Conservation (phyloP, 148 eudicot species). For the Vaccinium corymbosum region DNA sequence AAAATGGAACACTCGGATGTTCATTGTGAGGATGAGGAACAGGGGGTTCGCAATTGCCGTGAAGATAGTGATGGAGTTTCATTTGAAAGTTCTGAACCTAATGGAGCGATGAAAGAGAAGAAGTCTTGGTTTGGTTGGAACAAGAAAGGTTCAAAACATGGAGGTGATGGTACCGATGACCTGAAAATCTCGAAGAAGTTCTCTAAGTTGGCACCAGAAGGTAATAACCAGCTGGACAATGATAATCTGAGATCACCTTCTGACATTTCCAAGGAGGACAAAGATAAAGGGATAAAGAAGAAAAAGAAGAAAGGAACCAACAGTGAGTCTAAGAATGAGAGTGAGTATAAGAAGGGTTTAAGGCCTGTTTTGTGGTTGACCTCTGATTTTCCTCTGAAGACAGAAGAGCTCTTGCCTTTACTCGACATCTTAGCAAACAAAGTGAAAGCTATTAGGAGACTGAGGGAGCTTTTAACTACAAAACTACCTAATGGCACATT, state of each 20-base stretch:
- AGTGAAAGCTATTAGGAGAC: slow-evolving; percentile 88
- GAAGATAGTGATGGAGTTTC: slow-evolving; percentile 35
- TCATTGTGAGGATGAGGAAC: slow-evolving; percentile 52
- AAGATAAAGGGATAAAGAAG: slow-evolving; percentile 68
- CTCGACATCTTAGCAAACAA: slow-evolving; percentile 93
- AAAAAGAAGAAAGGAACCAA: slow-evolving; percentile 71
- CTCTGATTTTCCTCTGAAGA: slow-evolving; percentile 80
- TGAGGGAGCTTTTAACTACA: slow-evolving; percentile 88
- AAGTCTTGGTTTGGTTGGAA: slow-evolving; percentile 87
- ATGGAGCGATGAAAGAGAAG: slow-evolving; percentile 65
- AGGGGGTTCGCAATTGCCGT: slow-evolving; percentile 39
- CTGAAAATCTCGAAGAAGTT: slow-evolving; percentile 57
- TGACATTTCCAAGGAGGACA: slow-evolving; percentile 44
- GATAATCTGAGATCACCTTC: slow-evolving; percentile 44
- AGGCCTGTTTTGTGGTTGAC: slow-evolving; percentile 91
- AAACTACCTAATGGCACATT: slow-evolving; percentile 86
- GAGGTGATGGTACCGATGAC: slow-evolving; percentile 54
- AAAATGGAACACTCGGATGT: slow-evolving; percentile 61
- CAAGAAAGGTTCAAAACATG: slow-evolving; percentile 56
- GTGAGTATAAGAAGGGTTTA: slow-evolving; percentile 84
- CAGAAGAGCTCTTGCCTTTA: slow-evolving; percentile 90
- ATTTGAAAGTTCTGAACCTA: slow-evolving; percentile 49
- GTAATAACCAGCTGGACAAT: slow-evolving; percentile 36
- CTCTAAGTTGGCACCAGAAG: slow-evolving; percentile 63
- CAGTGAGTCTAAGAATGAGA: slow-evolving; percentile 61